Evolutionary conservation across 2,329 filamentous ascomycete genomes (phyloP).

Genomic region (Aspergillus sclerotialis): DNA sequence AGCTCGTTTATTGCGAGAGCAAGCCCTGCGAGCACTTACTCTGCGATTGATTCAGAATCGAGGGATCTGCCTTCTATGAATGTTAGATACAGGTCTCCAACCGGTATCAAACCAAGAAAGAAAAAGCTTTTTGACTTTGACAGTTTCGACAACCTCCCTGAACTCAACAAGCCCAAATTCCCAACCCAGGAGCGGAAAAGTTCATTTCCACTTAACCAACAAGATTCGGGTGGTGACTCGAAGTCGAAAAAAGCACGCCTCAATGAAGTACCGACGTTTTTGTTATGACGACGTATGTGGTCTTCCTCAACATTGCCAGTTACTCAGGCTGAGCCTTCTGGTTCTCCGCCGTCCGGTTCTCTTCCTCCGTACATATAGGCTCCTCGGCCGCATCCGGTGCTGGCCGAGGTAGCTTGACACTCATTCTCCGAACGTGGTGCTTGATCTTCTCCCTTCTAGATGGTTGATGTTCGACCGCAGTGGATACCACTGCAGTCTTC

Average conservation of each 20-base stretch:
- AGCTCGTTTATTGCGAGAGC: conserved; percentile 2
- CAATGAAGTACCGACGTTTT: conserved; percentile 39
- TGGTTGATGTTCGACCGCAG: conserved; percentile 17
- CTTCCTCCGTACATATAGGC: conserved; percentile 3
- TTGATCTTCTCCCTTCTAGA: conserved; percentile 22
- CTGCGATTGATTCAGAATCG: conserved; percentile 2
- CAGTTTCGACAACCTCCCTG: conserved; percentile 31
- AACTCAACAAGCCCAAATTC: conserved; percentile 16
- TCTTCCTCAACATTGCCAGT: background rate
- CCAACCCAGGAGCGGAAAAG: conserved; percentile 14
- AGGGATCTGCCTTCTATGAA: conserved; percentile 6
- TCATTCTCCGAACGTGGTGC: conserved; percentile 23
- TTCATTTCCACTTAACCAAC: conserved; percentile 10
- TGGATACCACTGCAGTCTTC: conserved; percentile 22
- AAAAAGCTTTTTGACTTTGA: conserved; percentile 34
- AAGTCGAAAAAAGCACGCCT: conserved; percentile 31
- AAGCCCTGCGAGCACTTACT: conserved; percentile 2
- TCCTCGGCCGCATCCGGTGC: conserved; percentile 13
- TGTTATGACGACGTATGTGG: conserved; percentile 22
- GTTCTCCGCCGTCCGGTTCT: conserved; percentile 1
- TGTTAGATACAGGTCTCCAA: conserved; percentile 7
- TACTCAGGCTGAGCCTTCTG: conserved; percentile 1
- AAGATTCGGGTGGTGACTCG: conserved; percentile 7
- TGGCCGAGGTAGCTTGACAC: conserved; percentile 16
- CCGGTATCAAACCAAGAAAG: conserved; percentile 19